These are phyloP conservation scores for Leccinum ponderosum DNA, from an alignment of 1,284 basidiomycete species.

Conservation along the genomic window DNA sequence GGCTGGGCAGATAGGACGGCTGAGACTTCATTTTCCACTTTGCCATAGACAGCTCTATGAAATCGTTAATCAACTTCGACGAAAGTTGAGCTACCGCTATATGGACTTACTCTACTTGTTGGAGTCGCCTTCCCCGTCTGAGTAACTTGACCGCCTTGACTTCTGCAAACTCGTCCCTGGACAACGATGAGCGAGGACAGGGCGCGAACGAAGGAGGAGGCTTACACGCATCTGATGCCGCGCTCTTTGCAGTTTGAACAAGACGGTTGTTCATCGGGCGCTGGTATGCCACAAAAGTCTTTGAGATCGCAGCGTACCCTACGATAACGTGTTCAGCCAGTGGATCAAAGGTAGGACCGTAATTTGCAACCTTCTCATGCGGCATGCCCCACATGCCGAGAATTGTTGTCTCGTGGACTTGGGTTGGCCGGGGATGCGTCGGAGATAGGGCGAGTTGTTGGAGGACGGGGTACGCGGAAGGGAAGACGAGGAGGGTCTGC, in stretches of 20 bases:
- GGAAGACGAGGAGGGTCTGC: conserved; percentile 42
- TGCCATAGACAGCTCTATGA: conserved; percentile 61
- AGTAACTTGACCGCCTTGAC: conserved; percentile 86
- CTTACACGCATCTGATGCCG: conserved; percentile 83
- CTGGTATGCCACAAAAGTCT: conserved; percentile 53
- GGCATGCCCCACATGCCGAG: conserved; percentile 87
- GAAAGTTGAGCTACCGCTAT: conserved; percentile 5
- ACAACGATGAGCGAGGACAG: conserved; percentile 9
- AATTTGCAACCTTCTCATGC: conserved; percentile 68
- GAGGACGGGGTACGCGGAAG: conserved; percentile 34
- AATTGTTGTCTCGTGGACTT: conserved; percentile 80
- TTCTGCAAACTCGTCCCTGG: conserved; percentile 84
- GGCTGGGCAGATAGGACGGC: conserved; percentile 34
- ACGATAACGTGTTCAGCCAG: conserved; percentile 9
- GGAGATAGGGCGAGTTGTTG: conserved; percentile 45
- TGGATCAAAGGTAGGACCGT: neutral
- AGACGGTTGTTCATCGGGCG: conserved; percentile 45
- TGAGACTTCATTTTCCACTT: conserved; percentile 45
- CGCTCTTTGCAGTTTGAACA: conserved; percentile 90
- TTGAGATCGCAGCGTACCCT: conserved; percentile 84
- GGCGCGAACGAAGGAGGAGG: conserved; percentile 26
- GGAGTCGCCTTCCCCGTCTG: conserved; percentile 78
- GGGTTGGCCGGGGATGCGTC: conserved; percentile 57
- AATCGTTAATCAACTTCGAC: conserved; percentile 1
- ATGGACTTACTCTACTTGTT: conserved; percentile 71